phyloP scores from a whole-genome alignment of 345 rosid genomes.

The Mercurialis annua region DNA sequence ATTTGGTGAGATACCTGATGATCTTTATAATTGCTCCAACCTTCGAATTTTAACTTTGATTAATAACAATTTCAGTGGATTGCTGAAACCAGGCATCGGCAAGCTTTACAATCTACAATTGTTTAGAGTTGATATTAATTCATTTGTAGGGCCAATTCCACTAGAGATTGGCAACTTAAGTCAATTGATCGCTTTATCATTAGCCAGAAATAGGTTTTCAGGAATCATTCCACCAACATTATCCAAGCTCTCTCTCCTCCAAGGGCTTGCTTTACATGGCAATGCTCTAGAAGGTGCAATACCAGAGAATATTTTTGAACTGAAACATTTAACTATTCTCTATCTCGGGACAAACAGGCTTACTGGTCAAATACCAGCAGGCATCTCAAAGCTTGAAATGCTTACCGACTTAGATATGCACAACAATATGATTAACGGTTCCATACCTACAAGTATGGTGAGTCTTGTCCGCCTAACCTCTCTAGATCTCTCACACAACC shows the following conservation, averaged over 20 bases:
- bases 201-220: constrained; percentile 50
- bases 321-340: constrained; percentile 55
- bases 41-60: constrained; percentile 32
- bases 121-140: constrained; percentile 38
- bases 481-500: constrained; percentile 71
- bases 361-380: constrained; percentile 49
- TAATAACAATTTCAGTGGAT: constrained; percentile 54
- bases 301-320: constrained; percentile 49
- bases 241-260: constrained; percentile 58
- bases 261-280: constrained; percentile 50
- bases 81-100: constrained; percentile 53
- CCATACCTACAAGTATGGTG: constrained; percentile 58
- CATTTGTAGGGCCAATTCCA: constrained; percentile 65
- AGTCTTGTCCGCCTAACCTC: constrained; percentile 41
- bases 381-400: constrained; percentile 50
- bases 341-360: constrained; percentile 54
- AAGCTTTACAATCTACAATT: constrained; percentile 47
- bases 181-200: constrained; percentile 40
- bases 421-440: constrained; percentile 63
- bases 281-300: constrained; percentile 57
- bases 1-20: constrained; percentile 73
- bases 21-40: constrained; percentile 66
- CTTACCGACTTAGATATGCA: constrained; percentile 54
- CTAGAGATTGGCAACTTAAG: constrained; percentile 58
- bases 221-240: constrained; percentile 59